Base-by-base conservation (phyloP, 192 early-diverging fungal genomes). In the Nowakowskiella sp. region DNA sequence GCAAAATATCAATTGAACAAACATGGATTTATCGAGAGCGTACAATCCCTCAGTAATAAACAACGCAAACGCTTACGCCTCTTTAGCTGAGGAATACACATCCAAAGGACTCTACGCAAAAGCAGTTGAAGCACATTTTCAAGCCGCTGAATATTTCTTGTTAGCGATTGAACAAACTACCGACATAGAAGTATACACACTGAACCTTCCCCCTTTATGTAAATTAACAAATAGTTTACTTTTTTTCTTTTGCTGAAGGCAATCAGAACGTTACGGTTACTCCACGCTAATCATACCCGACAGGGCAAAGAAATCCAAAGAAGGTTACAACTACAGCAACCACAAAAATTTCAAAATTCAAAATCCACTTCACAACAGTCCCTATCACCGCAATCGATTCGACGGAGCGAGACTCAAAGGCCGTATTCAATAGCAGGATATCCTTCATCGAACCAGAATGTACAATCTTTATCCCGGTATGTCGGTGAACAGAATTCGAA, bases 41-140 rank as follows among this genome's bases (percentile, higher is more conserved):
- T n/a, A n/a, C n/a, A n/a, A n/a, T n/a, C n/a, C n/a, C n/a, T n/a
- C n/a, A n/a, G n/a, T n/a, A n/a, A n/a, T n/a, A n/a, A n/a, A n/a
- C n/a, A n/a, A n/a, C n/a, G 85, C 78, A 21, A 82, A 87, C 66
- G 60, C 69, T 1, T 84, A 73, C 66, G 85, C 80, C 10, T 66
- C 62, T 31, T 68, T 61, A 2, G 85, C 85, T 27, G 85, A 87
- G 28, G 80, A 81, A 22, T 71, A 64, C 24, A 61, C 74, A 19
- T 80, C 83, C 42, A 43, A 48, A 24, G 81, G 70, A n/a, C 61
- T 72, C 44, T 74, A 70, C 65, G 62, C 51, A 0, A 75, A 83
- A 13, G 85, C 85, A 6, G 59, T 74, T 29, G 73, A 80, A 16
- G 70, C 80, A 42, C 83, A 87, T 66, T 69, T 78, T 31, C 61